Evolutionary conservation across 2,329 filamentous ascomycete species (phyloP), one percentile per base, ranked within the genome.

Genomic region (Biscogniauxia mediterranea): DNA sequence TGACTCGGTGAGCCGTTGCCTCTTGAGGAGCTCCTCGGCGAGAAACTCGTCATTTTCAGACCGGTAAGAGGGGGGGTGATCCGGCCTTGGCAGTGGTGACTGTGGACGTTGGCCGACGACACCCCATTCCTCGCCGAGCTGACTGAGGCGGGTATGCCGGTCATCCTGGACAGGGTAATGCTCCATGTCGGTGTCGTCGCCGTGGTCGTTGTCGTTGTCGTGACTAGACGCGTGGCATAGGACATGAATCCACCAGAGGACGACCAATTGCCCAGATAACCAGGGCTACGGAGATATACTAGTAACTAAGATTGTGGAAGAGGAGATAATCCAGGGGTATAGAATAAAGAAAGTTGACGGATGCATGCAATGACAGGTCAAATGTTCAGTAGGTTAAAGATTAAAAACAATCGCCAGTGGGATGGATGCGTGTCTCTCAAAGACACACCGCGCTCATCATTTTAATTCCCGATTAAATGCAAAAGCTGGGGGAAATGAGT

Each of bases 1-100:
- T 15, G 70, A 66, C 17, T 74, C 73, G 38, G 64, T 63, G 32
- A 71, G 56, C 13, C 79, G 75, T 50, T 80, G 79, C 23, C 78
- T 78, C 65, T 81, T 81, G 57, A 87, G 75, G 28, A 86, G 75
- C 38, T 83, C 80, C 57, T 87, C 84, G n/a, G 83, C 84, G 3
- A 76, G 71, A 25, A 76, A 70, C 55, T 86, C 82, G 64, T 86
- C 84, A 58, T 77, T 76, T 0, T 81, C 69, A 1, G 77, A 79
- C 55, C 79, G 78, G 64, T 80, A 80, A 5, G 77, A 78, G 3
- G 78, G 76, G 0, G 78, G 73, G 32, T 76, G 74, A 54, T 75
- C 73, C 2, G 81, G 82, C 55, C 78, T 77, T 3, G 74, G 68
- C 49, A 80, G 74, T 2, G 78, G 77, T 46, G 74, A 68, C 1